Evolutionary conservation across 2,329 filamentous ascomycete genomes (phyloP).

Genomic region (Colletotrichum acutatum): DNA sequence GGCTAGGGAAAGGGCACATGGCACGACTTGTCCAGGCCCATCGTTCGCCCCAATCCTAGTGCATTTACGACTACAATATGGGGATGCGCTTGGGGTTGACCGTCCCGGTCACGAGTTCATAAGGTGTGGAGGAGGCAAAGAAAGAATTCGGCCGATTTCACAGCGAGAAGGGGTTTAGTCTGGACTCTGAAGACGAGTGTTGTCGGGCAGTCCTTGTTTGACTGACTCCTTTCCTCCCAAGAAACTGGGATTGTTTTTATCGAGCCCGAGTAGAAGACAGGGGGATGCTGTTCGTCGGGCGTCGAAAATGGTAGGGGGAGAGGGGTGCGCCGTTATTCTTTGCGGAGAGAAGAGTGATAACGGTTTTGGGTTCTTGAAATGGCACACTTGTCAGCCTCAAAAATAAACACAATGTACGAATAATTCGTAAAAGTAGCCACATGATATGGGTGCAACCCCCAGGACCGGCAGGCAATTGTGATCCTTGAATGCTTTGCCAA

Average conservation of each 20-base stretch:
- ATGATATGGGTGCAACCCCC: neutral
- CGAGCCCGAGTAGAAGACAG: neutral
- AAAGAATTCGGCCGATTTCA: constrained; percentile 26
- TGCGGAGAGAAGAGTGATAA: neutral
- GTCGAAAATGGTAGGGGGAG: neutral
- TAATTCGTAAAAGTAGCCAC: neutral
- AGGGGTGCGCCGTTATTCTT: neutral
- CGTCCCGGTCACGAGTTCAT: neutral
- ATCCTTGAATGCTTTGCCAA: neutral
- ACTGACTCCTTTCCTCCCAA: neutral
- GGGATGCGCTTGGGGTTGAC: constrained; percentile 9
- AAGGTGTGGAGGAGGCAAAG: neutral
- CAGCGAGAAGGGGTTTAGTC: neutral
- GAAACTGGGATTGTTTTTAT: neutral
- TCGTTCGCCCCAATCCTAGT: constrained; percentile 4
- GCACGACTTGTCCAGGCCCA: neutral
- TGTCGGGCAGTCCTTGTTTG: neutral
- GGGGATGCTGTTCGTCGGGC: neutral
- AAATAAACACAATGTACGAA: neutral
- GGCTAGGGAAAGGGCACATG: neutral
- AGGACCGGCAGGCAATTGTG: neutral
- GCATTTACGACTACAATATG: neutral
- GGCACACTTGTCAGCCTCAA: constrained; percentile 2
- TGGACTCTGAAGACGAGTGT: neutral
- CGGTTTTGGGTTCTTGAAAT: neutral